Conservation (phyloP, 148 eudicot genomes). For the Vaccinium myrtillus region DNA sequence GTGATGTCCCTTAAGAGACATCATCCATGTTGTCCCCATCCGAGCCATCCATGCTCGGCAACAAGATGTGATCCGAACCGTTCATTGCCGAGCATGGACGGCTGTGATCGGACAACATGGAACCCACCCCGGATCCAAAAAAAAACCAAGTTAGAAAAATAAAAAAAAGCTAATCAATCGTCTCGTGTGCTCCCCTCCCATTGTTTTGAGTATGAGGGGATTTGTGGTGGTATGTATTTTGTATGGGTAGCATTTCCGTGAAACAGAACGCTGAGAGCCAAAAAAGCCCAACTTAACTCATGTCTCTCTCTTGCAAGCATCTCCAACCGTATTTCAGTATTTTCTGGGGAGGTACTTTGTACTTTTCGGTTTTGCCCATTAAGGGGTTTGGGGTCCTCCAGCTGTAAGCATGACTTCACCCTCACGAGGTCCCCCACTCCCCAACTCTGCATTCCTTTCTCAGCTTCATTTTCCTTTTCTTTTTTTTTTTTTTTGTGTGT, state of each 20-base stretch:
- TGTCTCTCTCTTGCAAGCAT: conserved; percentile 14
- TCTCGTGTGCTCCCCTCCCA: background rate
- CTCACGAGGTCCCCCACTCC: background rate
- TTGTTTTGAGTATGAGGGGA: background rate
- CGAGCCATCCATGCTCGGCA: too few species aligned
- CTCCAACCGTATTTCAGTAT: background rate
- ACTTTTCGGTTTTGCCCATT: background rate
- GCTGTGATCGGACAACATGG: too few species aligned
- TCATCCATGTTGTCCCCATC: too few species aligned
- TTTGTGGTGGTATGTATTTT: background rate
- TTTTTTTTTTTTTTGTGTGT: background rate
- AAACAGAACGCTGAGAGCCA: background rate
- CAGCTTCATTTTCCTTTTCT: too few species aligned
- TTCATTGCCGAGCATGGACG: too few species aligned
- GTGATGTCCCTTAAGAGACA: too few species aligned
- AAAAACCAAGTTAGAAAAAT: too few species aligned
- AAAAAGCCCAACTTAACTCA: background rate
- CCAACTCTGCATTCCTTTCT: background rate
- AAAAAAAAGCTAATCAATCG: background rate
- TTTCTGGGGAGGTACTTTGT: background rate
- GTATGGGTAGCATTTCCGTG: background rate
- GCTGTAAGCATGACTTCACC: conserved; percentile 16
- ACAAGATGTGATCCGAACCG: too few species aligned
- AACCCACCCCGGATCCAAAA: too few species aligned
- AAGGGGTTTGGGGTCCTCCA: background rate